Conservation (phyloP, 192 early-diverging fungal genomes). For the Rhizophagus prolifer region DNA sequence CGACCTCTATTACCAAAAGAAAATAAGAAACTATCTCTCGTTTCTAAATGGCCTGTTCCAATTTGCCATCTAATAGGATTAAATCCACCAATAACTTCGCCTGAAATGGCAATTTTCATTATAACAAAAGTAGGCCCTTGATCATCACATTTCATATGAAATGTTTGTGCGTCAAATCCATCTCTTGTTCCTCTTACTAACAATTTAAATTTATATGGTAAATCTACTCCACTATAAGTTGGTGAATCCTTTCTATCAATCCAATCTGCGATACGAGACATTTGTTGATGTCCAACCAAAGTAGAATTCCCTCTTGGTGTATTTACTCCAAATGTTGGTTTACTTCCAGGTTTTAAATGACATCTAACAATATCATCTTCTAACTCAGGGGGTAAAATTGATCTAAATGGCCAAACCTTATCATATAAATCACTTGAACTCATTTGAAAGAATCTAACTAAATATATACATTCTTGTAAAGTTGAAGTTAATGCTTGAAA, state of each 20-base stretch:
- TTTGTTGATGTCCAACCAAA: slow-evolving; percentile 6
- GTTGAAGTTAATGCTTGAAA: background rate
- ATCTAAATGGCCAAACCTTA: slow-evolving; percentile 21
- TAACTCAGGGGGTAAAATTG: background rate
- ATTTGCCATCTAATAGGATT: slow-evolving; percentile 25
- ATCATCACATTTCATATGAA: slow-evolving; percentile 21
- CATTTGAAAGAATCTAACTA: slow-evolving; percentile 19
- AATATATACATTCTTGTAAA: background rate
- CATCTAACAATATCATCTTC: slow-evolving; percentile 11
- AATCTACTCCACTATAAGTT: background rate
- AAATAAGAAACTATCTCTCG: slow-evolving; percentile 15
- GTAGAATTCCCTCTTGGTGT: slow-evolving; percentile 9
- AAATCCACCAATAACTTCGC: slow-evolving; percentile 24
- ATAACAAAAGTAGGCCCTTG: slow-evolving; percentile 24
- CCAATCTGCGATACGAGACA: slow-evolving; percentile 8
- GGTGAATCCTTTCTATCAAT: background rate
- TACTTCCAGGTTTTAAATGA: slow-evolving; percentile 16
- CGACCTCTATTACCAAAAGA: slow-evolving; percentile 14
- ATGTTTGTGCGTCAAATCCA: slow-evolving; percentile 10
- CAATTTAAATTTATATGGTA: slow-evolving; percentile 26
- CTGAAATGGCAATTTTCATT: background rate
- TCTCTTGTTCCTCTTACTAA: slow-evolving; percentile 13
- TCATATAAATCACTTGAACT: slow-evolving; percentile 17
- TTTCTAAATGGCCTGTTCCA: slow-evolving; percentile 9
- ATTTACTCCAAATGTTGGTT: background rate